phyloP scores from a whole-genome alignment of 352 stramenopile genomes.

The Phytophthora cactorum region DNA sequence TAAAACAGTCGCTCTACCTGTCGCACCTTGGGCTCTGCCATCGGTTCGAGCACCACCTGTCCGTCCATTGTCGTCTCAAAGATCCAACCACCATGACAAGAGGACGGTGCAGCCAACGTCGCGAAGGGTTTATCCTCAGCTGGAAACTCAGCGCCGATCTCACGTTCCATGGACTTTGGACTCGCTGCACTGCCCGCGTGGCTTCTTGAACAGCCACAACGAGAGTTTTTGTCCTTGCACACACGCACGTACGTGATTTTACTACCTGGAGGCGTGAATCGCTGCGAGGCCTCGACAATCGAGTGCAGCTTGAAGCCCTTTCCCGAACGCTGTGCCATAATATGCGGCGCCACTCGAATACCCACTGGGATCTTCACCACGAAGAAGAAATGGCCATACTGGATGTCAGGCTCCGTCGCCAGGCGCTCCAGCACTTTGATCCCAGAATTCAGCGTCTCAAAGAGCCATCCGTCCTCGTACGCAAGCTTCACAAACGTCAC shows the following conservation, averaged over 20 bases:
- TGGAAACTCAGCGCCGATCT: constrained; percentile 7
- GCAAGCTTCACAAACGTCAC: constrained; percentile 85
- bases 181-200: constrained; percentile 43
- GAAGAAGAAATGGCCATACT: constrained; percentile 86
- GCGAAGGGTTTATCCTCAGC: constrained; percentile 23
- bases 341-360: constrained; percentile 80
- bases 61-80: constrained; percentile 89
- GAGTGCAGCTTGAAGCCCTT: constrained; percentile 86
- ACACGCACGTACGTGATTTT: constrained; percentile 89
- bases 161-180: constrained; percentile 25
- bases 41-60: constrained; percentile 76
- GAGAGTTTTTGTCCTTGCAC: constrained; percentile 75
- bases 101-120: constrained; percentile 31
- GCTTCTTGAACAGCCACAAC: constrained; percentile 56
- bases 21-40: constrained; percentile 59
- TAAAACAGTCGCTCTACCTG: constrained; percentile 86
- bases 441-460: constrained; percentile 83
- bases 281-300: constrained; percentile 83
- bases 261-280: constrained; percentile 80
- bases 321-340: constrained; percentile 82
- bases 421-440: constrained; percentile 78
- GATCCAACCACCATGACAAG: constrained; percentile 80
- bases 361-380: constrained; percentile 84
- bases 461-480: constrained; percentile 85
- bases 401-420: constrained; percentile 62